phyloP scores from a whole-genome alignment of 345 rosid genomes.

The Laguncularia racemosa region DNA sequence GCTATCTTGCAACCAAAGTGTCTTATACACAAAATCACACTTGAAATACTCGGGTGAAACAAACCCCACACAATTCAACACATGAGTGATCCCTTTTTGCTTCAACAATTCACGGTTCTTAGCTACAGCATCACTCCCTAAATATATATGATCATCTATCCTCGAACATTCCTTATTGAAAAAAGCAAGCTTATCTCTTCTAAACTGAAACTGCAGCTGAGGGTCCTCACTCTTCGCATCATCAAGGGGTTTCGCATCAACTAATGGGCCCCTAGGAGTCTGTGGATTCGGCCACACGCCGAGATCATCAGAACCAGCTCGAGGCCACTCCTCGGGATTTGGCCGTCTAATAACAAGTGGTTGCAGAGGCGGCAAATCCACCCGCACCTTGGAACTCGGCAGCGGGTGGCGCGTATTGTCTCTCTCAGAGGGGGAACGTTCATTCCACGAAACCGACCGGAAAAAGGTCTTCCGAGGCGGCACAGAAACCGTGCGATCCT shows the following conservation, averaged over 20 bases:
- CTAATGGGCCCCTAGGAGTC: constrained; percentile 43
- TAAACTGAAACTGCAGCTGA: constrained; percentile 45
- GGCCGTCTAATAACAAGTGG: constrained; percentile 46
- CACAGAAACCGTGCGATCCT: constrained; percentile 21
- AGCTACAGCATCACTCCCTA: constrained; percentile 72
- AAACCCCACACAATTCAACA: constrained; percentile 66
- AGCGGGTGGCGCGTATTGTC: constrained; percentile 26
- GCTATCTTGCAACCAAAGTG: constrained; percentile 66
- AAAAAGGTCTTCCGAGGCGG: constrained; percentile 34
- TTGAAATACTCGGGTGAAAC: constrained; percentile 73
- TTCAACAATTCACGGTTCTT: constrained; percentile 51
- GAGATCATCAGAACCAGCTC: constrained; percentile 64
- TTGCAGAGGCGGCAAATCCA: constrained; percentile 49
- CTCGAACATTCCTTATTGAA: constrained; percentile 66
- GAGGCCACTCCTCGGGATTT: constrained; percentile 65
- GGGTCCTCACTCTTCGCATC: constrained; percentile 21
- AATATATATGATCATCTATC: constrained; percentile 55
- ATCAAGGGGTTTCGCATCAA: constrained; percentile 11
- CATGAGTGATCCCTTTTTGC: constrained; percentile 65
- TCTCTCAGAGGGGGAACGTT: constrained; percentile 44
- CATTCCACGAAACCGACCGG: constrained; percentile 64
- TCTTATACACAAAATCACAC: constrained; percentile 64
- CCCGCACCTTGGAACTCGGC: constrained; percentile 32
- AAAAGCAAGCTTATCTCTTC: constrained; percentile 63
- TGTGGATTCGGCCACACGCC: constrained; percentile 72